Base-by-base conservation (phyloP, 805 yeast genomes). In the Candida bentonensis region DNA sequence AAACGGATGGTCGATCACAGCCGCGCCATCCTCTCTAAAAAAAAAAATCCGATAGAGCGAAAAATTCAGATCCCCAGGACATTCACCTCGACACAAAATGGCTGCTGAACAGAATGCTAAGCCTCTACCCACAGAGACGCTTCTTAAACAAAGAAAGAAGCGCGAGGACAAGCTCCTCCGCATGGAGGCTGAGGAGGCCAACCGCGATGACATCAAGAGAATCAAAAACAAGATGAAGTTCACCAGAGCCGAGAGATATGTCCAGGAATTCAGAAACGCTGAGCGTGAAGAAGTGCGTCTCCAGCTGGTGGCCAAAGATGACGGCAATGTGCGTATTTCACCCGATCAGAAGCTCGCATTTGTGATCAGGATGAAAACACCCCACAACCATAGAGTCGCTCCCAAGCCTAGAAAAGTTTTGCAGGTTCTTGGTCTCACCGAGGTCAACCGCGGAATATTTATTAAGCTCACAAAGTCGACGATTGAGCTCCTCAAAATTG, bases 391-490 rank as follows among this genome's bases (percentile, higher is more conserved):
- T n/a, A 88, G 87, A 82, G 86, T 88, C 63, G 84, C 96, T 66
- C 96, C 96, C 66, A 88, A 88, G 82, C 95, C 96, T 79, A 87
- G 96, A 84, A 88, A 88, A 84, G 95, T 88, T 63, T 71, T 86
- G 70, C 95, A 57, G 51, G 79, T 87, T 68, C 76, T 85, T 70
- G 82, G 95, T 78, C 79, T 86, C 71, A 76, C 79, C 67, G 94
- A 84, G 76, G 83, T 86, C 72, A 86, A 86, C 78, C 76, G 92
- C 63, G 96, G 89, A 79, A 92, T 83, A 56, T 86, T 86, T 66
- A 94, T 86, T 66, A 86, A 82, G 73, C 80, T 86, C 62, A 86
- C 94, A 80, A 86, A 86, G 79, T 95, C 96, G 63, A 86, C 96
- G 63, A 61, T 78, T 58, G 95, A 86, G 78, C 79, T 86, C 67